Conservation (phyloP, 768 basidiomycete genomes). For the Dioszegia hungarica region DNA sequence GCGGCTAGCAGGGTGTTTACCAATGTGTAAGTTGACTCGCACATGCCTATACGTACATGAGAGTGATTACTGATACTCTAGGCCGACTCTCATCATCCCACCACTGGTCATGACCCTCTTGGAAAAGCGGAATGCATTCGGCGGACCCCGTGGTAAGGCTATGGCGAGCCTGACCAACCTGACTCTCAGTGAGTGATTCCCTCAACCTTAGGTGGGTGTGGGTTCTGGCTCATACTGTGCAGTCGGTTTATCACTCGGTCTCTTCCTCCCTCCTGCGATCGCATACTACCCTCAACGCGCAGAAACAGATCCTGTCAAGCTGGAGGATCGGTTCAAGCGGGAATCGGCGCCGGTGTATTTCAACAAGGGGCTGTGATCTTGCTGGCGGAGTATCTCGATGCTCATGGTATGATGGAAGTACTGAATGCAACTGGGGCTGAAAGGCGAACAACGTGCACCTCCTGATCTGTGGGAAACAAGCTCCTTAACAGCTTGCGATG, state of each 20-base stretch:
- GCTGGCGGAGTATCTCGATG: neutral
- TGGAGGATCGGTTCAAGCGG: conserved; percentile 41
- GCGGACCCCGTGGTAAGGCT: conserved; percentile 43
- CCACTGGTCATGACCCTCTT: conserved; percentile 50
- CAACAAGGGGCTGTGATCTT: conserved; percentile 50
- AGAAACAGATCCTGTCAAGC: conserved; percentile 43
- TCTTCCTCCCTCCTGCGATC: conserved; percentile 52
- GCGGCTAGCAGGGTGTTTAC: conserved; percentile 50
- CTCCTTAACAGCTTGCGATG: too few relatives aligned
- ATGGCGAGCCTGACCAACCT: conserved; percentile 44
- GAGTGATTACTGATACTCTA: conserved; percentile 9
- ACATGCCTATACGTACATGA: neutral
- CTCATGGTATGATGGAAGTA: too few relatives aligned
- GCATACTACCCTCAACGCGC: conserved; percentile 51
- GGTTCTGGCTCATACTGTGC: neutral
- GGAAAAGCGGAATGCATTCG: conserved; percentile 44
- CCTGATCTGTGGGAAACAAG: too few relatives aligned
- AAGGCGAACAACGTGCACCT: too few relatives aligned
- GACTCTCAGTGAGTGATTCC: conserved; percentile 35
- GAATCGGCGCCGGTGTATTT: conserved; percentile 48
- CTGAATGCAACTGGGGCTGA: too few relatives aligned
- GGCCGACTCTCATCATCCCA: conserved; percentile 51
- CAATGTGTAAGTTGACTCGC: conserved; percentile 46
- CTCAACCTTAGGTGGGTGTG: neutral
- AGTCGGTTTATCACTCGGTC: conserved; percentile 49